A percentile compares a stretch with the other conserved stretches of the same genome.
Evolutionary conservation across 768 basidiomycete species (phyloP).

Genomic region (Mycena capillaripes): DNA sequence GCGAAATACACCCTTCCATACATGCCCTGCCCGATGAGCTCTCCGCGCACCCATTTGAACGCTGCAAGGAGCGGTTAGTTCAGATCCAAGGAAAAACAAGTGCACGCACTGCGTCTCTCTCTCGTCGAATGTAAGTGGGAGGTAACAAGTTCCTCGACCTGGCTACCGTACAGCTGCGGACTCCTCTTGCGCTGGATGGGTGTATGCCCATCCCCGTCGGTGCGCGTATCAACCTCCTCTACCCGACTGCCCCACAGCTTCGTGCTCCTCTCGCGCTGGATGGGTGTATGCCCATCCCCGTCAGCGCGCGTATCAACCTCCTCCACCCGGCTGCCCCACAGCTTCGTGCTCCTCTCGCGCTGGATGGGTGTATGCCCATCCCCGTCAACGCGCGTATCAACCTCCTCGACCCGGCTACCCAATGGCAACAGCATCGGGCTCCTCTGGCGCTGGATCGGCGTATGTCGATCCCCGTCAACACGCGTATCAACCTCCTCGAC

Average conservation of each 20-base stretch:
- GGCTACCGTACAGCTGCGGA: conserved; percentile 96
- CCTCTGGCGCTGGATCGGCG: no score
- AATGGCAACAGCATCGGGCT: no score
- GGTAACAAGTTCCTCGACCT: conserved; percentile 92
- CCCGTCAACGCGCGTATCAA: no score
- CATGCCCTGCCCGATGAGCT: conserved; percentile 96
- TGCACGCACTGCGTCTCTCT: conserved; percentile 74
- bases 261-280: conserved; percentile 87
- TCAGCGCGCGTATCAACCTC: conserved; percentile 97
- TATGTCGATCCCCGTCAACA: no score
- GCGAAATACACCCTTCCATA: conserved; percentile 98
- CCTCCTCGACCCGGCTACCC: no score
- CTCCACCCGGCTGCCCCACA: no score
- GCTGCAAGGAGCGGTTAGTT: conserved; percentile 61
- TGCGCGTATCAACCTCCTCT: conserved; percentile 96
- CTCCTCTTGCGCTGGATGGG: conserved; percentile 81
- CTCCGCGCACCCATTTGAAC: conserved; percentile 98
- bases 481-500: no score
- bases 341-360: no score
- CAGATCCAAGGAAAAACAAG: background rate
- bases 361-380: no score
- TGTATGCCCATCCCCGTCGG: conserved; percentile 55
- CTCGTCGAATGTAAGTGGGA: conserved; percentile 66
- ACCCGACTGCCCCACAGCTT: conserved; percentile 96
- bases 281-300: conserved; percentile 55